phyloP scores from a whole-genome alignment of 768 basidiomycete species.

The Suillus subaureus region DNA sequence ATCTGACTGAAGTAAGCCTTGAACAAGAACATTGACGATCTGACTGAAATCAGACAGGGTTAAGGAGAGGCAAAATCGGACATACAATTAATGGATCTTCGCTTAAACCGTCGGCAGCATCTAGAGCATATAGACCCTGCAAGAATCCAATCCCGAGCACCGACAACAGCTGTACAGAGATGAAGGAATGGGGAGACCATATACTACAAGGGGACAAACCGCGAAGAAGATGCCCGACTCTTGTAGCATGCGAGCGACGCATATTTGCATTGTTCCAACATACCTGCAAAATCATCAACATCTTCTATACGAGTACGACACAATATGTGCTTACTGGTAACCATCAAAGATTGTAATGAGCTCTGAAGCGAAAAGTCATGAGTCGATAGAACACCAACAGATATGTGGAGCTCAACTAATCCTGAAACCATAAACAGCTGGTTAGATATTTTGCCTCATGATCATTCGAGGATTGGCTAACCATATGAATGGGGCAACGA shows the following conservation, averaged over 20 bases:
- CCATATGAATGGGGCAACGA: constrained; percentile 89
- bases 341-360: constrained; percentile 82
- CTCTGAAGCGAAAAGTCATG: constrained; percentile 42
- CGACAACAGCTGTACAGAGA: constrained; percentile 61
- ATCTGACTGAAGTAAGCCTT: constrained; percentile 78
- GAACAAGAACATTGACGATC: constrained; percentile 73
- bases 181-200: not conserved
- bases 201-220: constrained; percentile 41
- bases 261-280: constrained; percentile 93
- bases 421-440: constrained; percentile 51
- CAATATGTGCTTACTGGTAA: constrained; percentile 54
- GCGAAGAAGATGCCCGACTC: constrained; percentile 94
- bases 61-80: constrained; percentile 8
- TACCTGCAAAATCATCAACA: constrained; percentile 46
- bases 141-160: constrained; percentile 83
- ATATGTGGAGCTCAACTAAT: constrained; percentile 63
- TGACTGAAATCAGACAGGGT: constrained; percentile 27
- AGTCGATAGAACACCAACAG: constrained; percentile 2
- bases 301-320: not conserved
- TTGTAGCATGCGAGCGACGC: constrained; percentile 88
- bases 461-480: constrained; percentile 35
- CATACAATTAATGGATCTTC: constrained; percentile 54
- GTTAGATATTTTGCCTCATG: not conserved
- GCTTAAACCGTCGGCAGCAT: constrained; percentile 82
- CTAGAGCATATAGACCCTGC: constrained; percentile 87